Base-by-base conservation (phyloP, 2,329 filamentous ascomycete species). In the Chaetomium olivaceum region DNA sequence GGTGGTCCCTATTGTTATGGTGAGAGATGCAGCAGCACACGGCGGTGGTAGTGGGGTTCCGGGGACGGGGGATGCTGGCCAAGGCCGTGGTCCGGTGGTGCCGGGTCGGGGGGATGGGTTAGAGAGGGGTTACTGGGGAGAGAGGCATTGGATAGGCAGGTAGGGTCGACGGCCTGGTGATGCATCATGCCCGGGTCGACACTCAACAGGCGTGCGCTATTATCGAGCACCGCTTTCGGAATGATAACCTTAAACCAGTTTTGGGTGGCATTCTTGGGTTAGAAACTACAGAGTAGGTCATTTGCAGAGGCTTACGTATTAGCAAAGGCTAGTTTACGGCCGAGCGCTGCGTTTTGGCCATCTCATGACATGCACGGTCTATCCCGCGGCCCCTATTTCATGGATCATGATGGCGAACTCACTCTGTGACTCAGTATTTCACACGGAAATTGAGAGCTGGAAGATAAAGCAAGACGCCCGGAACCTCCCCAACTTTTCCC, bases 1-100 rank as follows among this genome's bases (percentile, higher is more conserved):
- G 33, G 31, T 57, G 54, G 33, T 57, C 14, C 54, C 54, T 39
- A 39, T 57, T 14, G 31, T 57, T 43, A 39, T 57, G 36, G 8
- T 46, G 12, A 6, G 50, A 7, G 50, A 21, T 46, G 59, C 19
- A 2, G 59, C 19, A 2, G 51, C 36, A 6, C 16, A 12, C 11
- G 3, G 25, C 4, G 11, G 19, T 36, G 12, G 36, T 2, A 11
- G 19, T n/a, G n/a, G 25, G 25, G 23, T n/a, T 21, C 19, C 7
- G 0, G 60, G 25, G 25, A 19, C 11, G 31, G n/a, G 58, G 29
- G 19, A 21, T 48, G n/a, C 5, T 2, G 8, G 21, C n/a, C 43
- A 21, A 21, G 19, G n/a, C 7, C n/a, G 21, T 8, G 51, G 36
- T 3, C 14, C 14, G 14, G 36, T 6, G 4, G 36, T 19, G 14